A percentile compares a stretch with the other conserved stretches of the same genome.
These are phyloP conservation scores for Xanthoconium purpureum DNA, from an alignment of 768 basidiomycete genomes.

Conservation along the genomic window DNA sequence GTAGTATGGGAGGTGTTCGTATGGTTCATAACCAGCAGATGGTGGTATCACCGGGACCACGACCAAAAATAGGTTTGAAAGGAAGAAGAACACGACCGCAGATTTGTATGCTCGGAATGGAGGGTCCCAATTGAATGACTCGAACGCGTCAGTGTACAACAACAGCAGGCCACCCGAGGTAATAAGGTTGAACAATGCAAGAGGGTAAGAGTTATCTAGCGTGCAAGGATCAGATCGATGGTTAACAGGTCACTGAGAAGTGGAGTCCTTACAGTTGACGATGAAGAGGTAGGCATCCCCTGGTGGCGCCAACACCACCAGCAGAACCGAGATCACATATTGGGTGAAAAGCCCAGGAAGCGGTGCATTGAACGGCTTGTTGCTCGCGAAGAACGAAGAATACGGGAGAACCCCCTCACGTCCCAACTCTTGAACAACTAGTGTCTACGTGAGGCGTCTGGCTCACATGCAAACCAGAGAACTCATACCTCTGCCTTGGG, in stretches of 20 bases:
- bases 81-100: conserved; percentile 28
- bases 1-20: conserved; percentile 64
- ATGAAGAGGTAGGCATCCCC: conserved; percentile 76
- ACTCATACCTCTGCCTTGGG: conserved; percentile 58
- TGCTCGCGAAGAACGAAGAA: conserved; percentile 66
- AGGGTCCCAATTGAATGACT: conserved; percentile 54
- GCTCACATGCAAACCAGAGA: conserved; percentile 1
- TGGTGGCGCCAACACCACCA: conserved; percentile 57
- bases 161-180: conserved; percentile 63
- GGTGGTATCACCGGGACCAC: no score
- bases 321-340: conserved; percentile 55
- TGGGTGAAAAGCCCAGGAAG: conserved; percentile 60
- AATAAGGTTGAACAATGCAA: conserved; percentile 54
- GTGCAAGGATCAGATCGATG: neutral
- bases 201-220: conserved; percentile 57
- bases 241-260: neutral
- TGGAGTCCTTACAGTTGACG: conserved; percentile 57
- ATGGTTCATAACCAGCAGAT: conserved; percentile 44
- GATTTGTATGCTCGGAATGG: conserved; percentile 57
- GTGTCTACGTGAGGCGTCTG: conserved; percentile 4
- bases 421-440: conserved; percentile 72
- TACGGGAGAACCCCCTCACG: conserved; percentile 67
- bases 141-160: conserved; percentile 47
- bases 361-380: conserved; percentile 68
- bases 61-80: no score